A percentile compares a stretch with the other conserved stretches of the same genome.
phyloP scores from a whole-genome alignment of 495 filamentous ascomycete species.

The Aspergillus cristatus region DNA sequence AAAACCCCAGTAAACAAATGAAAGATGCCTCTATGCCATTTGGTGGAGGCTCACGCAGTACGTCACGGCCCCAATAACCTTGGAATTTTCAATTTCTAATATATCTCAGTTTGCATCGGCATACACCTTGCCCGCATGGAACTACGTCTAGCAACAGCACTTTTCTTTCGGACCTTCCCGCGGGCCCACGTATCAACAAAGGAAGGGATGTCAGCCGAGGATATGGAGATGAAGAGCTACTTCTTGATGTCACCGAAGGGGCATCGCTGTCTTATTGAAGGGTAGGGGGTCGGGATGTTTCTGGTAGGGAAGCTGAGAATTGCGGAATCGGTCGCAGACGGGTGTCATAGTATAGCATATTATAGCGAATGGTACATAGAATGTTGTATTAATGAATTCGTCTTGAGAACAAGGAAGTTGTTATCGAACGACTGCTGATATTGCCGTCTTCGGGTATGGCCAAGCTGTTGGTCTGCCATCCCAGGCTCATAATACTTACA shows the following conservation, averaged over 20 bases:
- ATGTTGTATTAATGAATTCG: no score
- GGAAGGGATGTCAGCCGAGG: slow-evolving; percentile 34
- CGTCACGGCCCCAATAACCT: neutral
- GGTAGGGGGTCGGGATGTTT: no score
- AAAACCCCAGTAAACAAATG: slow-evolving; percentile 24
- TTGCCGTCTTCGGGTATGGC: no score
- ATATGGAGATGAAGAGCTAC: slow-evolving; percentile 33
- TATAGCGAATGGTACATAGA: no score
- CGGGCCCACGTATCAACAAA: neutral
- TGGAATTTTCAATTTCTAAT: neutral
- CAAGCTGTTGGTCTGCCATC: no score
- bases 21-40: slow-evolving; percentile 35
- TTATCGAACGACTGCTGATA: no score
- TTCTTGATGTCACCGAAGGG: slow-evolving; percentile 37
- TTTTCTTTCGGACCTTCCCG: slow-evolving; percentile 6
- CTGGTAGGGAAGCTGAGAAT: no score
- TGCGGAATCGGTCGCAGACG: no score
- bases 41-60: slow-evolving; percentile 26
- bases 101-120: slow-evolving; percentile 10
- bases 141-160: slow-evolving; percentile 2
- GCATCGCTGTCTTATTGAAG: slow-evolving; percentile 37
- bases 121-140: slow-evolving; percentile 6
- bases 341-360: no score
- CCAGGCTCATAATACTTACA: no score
- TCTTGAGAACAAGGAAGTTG: no score